phyloP scores from a whole-genome alignment of 352 stramenopile genomes.

The Globisporangium middletonii region DNA sequence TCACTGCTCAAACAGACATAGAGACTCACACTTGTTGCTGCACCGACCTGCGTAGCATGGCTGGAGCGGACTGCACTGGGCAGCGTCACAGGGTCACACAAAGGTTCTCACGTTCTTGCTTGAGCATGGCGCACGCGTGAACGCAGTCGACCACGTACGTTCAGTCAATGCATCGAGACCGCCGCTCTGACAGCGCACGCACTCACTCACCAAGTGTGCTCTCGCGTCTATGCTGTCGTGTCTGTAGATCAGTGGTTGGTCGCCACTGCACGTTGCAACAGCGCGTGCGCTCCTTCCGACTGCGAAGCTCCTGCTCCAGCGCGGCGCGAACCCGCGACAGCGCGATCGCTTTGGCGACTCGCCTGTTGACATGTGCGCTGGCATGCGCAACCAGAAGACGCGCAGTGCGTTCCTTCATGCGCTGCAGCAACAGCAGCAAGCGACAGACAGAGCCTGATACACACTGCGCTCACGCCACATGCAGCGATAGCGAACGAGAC shows the following conservation, averaged over 20 bases:
- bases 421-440: conserved; percentile 13
- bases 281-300: conserved; percentile 41
- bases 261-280: conserved; percentile 57
- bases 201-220: not conserved
- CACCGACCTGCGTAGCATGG: conserved; percentile 34
- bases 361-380: conserved; percentile 27
- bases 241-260: conserved; percentile 59
- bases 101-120: conserved; percentile 50
- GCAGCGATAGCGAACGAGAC: not conserved
- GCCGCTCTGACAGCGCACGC: not conserved
- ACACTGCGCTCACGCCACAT: not conserved
- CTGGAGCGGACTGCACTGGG: conserved; percentile 76
- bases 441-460: not conserved
- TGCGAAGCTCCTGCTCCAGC: conserved; percentile 37
- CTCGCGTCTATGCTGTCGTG: not conserved
- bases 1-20: not conserved
- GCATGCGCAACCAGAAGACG: conserved; percentile 40
- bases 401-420: conserved; percentile 35
- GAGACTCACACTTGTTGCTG: not conserved
- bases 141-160: conserved; percentile 55
- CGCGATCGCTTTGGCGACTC: conserved; percentile 54
- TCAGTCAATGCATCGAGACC: not conserved
- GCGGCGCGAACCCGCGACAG: conserved; percentile 30
- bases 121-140: conserved; percentile 28
- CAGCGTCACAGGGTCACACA: conserved; percentile 52